A percentile compares a stretch with the other conserved stretches of the same genome.
phyloP scores from a whole-genome alignment of 1,284 basidiomycete species.

The Boletus sp. region DNA sequence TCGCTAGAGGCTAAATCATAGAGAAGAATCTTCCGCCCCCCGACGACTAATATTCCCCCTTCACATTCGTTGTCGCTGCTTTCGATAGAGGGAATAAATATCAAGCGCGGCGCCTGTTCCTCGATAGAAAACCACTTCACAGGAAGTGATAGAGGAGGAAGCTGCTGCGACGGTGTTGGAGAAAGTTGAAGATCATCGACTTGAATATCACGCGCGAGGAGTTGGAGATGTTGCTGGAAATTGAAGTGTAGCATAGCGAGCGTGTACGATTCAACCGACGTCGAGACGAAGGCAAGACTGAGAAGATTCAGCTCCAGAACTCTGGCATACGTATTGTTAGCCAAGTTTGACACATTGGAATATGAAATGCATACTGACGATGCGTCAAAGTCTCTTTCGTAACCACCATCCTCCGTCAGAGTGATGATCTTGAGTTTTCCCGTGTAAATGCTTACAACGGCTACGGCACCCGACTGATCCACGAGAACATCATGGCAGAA shows the following conservation, averaged over 20 bases:
- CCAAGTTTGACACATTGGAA: neutral
- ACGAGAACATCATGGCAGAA: constrained; percentile 65
- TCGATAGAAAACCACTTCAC: constrained; percentile 31
- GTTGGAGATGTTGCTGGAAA: constrained; percentile 57
- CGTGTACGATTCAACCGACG: constrained; percentile 44
- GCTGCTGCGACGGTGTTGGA: constrained; percentile 44
- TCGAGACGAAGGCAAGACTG: constrained; percentile 64
- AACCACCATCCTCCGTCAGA: constrained; percentile 48
- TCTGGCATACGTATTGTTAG: constrained; percentile 39
- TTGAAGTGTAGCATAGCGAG: constrained; percentile 72
- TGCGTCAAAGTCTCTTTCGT: constrained; percentile 59
- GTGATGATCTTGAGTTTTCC: constrained; percentile 65
- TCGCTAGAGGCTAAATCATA: constrained; percentile 53
- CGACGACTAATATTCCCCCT: constrained; percentile 70
- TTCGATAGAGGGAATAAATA: constrained; percentile 25
- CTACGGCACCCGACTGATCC: constrained; percentile 59
- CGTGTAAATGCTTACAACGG: constrained; percentile 60
- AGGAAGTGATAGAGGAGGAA: constrained; percentile 48
- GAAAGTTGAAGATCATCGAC: constrained; percentile 53
- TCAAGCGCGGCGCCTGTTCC: constrained; percentile 27
- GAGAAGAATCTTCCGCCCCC: constrained; percentile 60
- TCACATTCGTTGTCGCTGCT: constrained; percentile 37
- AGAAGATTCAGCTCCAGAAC: constrained; percentile 75
- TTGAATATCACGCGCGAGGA: constrained; percentile 58
- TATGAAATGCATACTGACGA: constrained; percentile 47